Evolutionary conservation across 2,329 filamentous ascomycete species (phyloP), one percentile per base, ranked within the genome.

Genomic region (Kalmusia sp.): DNA sequence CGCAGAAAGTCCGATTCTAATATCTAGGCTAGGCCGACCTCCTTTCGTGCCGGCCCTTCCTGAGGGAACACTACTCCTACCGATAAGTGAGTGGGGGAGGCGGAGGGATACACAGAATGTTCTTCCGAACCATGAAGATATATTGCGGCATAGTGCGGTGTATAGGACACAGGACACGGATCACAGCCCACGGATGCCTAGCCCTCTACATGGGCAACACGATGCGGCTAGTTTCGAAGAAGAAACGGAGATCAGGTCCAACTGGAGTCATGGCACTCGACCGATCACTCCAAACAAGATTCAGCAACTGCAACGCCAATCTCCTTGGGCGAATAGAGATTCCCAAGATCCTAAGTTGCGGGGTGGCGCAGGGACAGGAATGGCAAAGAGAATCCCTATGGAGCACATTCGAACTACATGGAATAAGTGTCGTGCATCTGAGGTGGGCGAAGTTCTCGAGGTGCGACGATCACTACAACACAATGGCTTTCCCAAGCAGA

Each of bases 1-100:
- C 3, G 31, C 37, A 8, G 9, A 7, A 6, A 17, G 31, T 5
- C 44, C 44, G 4, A 15, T 21, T 11, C 22, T 38, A 3, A 11
- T 47, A 0, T 14, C 31, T 6, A 37, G 31, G 25, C 33, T 47
- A 19, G 22, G 38, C 9, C 22, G 38, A 15, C 44, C 44, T 11
- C 44, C 44, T 7, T 47, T 47, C 17, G 44, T 47, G n/a, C 44
- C 44, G 2, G 44, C 44, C 22, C 33, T 47, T 24, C 44, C 44
- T 15, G 31, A 19, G 17, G 24, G 44, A 3, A 47, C 44, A 4
- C 15, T 37, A 9, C n/a, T 47, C 11, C 24, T 30, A 24, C 44
- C 44, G 7, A 9, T 30, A 15, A 30, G 44, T 2, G 31, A 47
- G 9, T 47, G 44, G 44, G 24, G 2, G 1, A 37, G 44, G 24